phyloP scores from a whole-genome alignment of 495 filamentous ascomycete genomes.

The Xylaria castorea region DNA sequence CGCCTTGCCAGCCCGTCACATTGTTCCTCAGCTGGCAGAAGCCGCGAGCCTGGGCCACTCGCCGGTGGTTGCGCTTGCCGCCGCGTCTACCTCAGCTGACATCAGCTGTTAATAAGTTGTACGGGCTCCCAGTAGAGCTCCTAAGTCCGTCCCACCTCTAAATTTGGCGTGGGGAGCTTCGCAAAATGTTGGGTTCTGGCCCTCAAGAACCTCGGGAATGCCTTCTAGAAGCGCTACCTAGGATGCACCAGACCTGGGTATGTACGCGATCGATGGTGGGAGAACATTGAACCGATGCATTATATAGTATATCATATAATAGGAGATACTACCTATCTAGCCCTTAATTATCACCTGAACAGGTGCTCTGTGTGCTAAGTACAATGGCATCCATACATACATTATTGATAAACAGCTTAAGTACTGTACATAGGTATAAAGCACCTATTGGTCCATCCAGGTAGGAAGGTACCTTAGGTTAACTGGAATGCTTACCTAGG shows the following conservation, averaged over 20 bases:
- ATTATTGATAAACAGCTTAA: too few relatives aligned
- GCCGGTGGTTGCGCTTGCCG: neutral
- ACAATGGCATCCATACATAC: neutral
- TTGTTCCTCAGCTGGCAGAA: conserved; percentile 14
- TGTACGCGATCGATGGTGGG: neutral
- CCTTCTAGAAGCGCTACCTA: neutral
- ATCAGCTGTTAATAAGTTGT: neutral
- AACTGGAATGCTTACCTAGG: too few relatives aligned
- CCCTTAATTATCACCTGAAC: neutral
- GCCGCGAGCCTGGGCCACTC: neutral
- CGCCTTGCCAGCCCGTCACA: conserved; percentile 12
- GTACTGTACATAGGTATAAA: too few relatives aligned
- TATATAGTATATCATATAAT: neutral
- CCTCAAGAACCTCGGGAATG: neutral
- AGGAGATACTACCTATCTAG: neutral
- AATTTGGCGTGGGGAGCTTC: conserved; percentile 1
- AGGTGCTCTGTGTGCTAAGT: neutral
- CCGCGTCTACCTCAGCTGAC: neutral
- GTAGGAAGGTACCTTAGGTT: too few relatives aligned
- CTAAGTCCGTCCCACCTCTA: neutral
- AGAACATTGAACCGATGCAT: neutral
- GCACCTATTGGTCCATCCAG: neutral
- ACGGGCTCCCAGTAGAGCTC: neutral
- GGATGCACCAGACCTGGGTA: neutral
- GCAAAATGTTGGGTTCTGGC: neutral